These are phyloP conservation scores for Nothomitra cinnamomea DNA, from an alignment of 2,329 filamentous ascomycete genomes.

Conservation along the genomic window DNA sequence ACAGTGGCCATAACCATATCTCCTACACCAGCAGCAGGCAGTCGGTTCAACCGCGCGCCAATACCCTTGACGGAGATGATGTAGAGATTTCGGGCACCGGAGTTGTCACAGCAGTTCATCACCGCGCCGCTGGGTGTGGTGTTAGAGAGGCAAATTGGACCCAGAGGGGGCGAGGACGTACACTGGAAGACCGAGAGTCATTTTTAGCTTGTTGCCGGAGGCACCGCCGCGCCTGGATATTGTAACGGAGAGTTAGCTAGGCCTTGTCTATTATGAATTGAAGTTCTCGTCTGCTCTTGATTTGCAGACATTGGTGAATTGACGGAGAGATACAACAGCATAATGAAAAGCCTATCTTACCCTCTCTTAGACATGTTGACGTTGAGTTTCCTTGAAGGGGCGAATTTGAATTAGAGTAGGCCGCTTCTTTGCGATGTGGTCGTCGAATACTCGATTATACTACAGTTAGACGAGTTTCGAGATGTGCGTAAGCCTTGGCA, in stretches of 20 bases:
- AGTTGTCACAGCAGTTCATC: constrained; percentile 99
- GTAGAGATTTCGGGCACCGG: constrained; percentile 95
- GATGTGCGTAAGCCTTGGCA: constrained; percentile 1
- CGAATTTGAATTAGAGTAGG: constrained; percentile 11
- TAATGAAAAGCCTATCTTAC: constrained; percentile 21
- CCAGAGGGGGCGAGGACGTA: constrained; percentile 39
- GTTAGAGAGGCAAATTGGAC: neutral
- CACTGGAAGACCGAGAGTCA: constrained; percentile 99
- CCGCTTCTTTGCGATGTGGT: neutral
- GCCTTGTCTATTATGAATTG: neutral
- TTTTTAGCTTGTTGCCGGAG: constrained; percentile 99
- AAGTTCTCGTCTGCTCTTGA: neutral
- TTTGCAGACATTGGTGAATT: neutral
- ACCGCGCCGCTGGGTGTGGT: constrained; percentile 63
- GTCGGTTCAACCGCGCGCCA: constrained; percentile 90
- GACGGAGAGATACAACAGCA: neutral
- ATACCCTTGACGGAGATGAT: constrained; percentile 99
- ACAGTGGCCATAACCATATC: constrained; percentile 99
- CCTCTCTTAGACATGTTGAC: constrained; percentile 34
- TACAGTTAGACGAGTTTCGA: neutral
- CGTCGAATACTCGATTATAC: neutral
- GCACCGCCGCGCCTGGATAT: constrained; percentile 51
- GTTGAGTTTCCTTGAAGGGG: constrained; percentile 23
- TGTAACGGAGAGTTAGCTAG: neutral
- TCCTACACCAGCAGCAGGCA: constrained; percentile 92